These are phyloP conservation scores for Mercurialis annua DNA, from an alignment of 345 rosid species.

Conservation along the genomic window DNA sequence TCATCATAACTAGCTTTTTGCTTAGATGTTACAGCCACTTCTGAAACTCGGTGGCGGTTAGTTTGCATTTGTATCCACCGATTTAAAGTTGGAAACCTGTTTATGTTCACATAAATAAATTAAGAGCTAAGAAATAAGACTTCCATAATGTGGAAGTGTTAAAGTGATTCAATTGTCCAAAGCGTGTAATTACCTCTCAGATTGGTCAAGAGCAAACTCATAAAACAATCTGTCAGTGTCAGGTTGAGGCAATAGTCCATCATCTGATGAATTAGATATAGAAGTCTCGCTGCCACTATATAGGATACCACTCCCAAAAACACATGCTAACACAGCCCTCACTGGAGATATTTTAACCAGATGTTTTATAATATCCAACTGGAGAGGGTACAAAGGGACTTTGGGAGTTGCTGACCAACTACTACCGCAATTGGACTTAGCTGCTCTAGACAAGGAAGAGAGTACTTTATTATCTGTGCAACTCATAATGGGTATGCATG, in stretches of 20 bases:
- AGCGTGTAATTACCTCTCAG: slow-evolving; percentile 68
- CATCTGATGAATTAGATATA: slow-evolving; percentile 62
- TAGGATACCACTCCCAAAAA: slow-evolving; percentile 90
- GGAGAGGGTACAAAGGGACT: slow-evolving; percentile 83
- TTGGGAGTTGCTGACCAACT: slow-evolving; percentile 72
- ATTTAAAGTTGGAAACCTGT: slow-evolving; percentile 88
- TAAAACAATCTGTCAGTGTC: slow-evolving; percentile 74
- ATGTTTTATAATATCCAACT: slow-evolving; percentile 85
- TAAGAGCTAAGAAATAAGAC: slow-evolving; percentile 20
- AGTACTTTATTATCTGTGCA: slow-evolving; percentile 58
- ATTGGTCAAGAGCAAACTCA: slow-evolving; percentile 97
- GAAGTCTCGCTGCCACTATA: slow-evolving; percentile 65
- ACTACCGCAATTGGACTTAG: slow-evolving; percentile 68
- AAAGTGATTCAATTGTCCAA: slow-evolving; percentile 6
- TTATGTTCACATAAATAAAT: slow-evolving; percentile 7
- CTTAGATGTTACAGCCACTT: slow-evolving; percentile 73
- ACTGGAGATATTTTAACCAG: slow-evolving; percentile 92
- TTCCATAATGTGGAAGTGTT: slow-evolving; percentile 16
- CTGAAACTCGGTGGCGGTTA: slow-evolving; percentile 92
- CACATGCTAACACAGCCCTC: slow-evolving; percentile 91
- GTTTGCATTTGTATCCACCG: slow-evolving; percentile 99
- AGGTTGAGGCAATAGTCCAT: slow-evolving; percentile 56
- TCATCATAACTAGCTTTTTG: slow-evolving; percentile 45
- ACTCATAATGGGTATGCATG: slow-evolving; percentile 77
- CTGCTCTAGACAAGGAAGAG: slow-evolving; percentile 64